phyloP scores from a whole-genome alignment of 805 yeast species.

The Cyberlindnera maclurae region DNA sequence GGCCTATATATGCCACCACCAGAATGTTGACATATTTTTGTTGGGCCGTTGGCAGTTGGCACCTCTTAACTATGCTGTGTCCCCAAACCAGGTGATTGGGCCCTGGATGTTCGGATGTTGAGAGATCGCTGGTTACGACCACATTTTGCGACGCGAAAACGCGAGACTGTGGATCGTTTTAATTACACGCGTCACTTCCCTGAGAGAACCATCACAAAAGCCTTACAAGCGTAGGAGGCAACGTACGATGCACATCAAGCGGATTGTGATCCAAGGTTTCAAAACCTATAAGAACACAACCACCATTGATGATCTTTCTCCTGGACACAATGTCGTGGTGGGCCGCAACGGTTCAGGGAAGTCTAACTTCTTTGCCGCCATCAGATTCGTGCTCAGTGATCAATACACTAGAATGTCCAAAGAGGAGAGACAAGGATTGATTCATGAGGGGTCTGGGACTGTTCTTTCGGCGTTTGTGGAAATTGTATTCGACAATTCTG shows the following conservation, averaged over 20 bases:
- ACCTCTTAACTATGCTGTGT: no score
- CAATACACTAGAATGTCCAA: conserved; percentile 78
- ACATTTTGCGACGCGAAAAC: conserved; percentile 6
- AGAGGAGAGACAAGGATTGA: conserved; percentile 79
- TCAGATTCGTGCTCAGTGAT: conserved; percentile 85
- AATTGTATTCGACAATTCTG: conserved; percentile 75
- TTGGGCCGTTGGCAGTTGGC: conserved; percentile 1
- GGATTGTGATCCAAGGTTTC: conserved; percentile 82
- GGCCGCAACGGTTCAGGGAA: conserved; percentile 97
- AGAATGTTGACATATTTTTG: background rate
- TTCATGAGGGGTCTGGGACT: conserved; percentile 87
- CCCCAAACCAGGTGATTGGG: no score
- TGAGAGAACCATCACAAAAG: background rate
- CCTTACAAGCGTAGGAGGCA: background rate
- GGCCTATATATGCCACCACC: no score
- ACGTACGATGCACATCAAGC: conserved; percentile 32
- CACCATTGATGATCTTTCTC: conserved; percentile 66
- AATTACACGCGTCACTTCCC: background rate
- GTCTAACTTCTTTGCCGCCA: conserved; percentile 92
- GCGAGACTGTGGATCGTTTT: conserved; percentile 3
- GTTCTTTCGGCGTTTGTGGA: conserved; percentile 93
- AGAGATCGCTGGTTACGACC: background rate
- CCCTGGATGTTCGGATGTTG: conserved; percentile 1
- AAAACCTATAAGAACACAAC: conserved; percentile 87
- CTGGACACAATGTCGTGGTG: conserved; percentile 78